Evolutionary conservation across 1,284 basidiomycete genomes (phyloP).

Genomic region (Farysia itapuensis): DNA sequence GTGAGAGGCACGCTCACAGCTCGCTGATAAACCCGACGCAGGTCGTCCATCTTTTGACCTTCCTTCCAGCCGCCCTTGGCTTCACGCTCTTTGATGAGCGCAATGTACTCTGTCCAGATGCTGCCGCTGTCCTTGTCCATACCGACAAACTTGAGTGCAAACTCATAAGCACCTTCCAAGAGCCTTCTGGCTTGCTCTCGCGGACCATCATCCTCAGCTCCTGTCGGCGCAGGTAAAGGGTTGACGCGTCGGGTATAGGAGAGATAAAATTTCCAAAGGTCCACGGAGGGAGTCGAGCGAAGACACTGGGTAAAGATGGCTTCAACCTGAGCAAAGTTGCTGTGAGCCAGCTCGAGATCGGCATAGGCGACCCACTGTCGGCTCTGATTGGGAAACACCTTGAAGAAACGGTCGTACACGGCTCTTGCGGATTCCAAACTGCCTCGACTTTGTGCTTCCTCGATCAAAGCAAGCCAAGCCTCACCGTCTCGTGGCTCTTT

Average conservation of each 20-base stretch:
- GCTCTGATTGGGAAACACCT: constrained; percentile 71
- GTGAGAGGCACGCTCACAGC: constrained; percentile 91
- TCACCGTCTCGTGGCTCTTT: constrained; percentile 69
- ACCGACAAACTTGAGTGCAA: constrained; percentile 84
- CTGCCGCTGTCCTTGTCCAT: constrained; percentile 67
- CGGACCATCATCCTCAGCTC: constrained; percentile 63
- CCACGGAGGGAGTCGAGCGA: constrained; percentile 77
- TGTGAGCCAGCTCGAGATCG: constrained; percentile 73
- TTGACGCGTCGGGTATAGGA: constrained; percentile 57
- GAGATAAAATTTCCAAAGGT: constrained; percentile 74
- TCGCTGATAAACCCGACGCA: constrained; percentile 88
- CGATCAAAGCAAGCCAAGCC: constrained; percentile 71
- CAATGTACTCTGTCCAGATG: constrained; percentile 71
- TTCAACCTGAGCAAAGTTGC: constrained; percentile 65
- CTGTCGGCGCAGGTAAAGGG: constrained; percentile 47
- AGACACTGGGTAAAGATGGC: constrained; percentile 76
- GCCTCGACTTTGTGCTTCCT: constrained; percentile 69
- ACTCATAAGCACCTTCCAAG: constrained; percentile 88
- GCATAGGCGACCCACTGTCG: constrained; percentile 67
- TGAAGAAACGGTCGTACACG: constrained; percentile 73
- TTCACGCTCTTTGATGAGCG: constrained; percentile 78
- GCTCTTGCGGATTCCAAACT: constrained; percentile 71
- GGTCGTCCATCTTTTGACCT: constrained; percentile 89
- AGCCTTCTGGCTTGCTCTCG: constrained; percentile 68
- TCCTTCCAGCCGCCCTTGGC: constrained; percentile 72